Evolutionary conservation across 192 early-diverging fungal genomes (phyloP).

Genomic region (Phlyctochytrium planicorne): DNA sequence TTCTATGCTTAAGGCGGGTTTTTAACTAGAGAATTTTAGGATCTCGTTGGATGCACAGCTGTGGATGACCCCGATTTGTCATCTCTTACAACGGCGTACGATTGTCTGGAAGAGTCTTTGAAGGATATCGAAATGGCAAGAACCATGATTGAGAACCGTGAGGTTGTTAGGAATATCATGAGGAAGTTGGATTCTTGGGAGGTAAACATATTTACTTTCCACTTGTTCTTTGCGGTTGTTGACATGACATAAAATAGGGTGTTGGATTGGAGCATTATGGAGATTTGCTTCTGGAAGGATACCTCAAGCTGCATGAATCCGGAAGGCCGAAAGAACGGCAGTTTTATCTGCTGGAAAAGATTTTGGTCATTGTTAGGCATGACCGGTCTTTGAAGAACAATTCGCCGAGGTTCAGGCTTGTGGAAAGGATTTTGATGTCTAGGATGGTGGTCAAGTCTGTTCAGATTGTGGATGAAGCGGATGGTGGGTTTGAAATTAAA

Average conservation of each 20-base stretch:
- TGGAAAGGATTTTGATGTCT: constrained; percentile 20
- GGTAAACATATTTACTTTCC: too few species aligned
- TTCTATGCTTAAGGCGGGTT: too few species aligned
- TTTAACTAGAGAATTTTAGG: too few species aligned
- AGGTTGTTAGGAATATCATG: constrained; percentile 21
- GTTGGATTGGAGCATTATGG: constrained; percentile 29
- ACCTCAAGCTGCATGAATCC: constrained; percentile 29
- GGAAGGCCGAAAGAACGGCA: constrained; percentile 19
- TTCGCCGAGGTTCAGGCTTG: constrained; percentile 15
- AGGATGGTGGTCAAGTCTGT: constrained; percentile 7
- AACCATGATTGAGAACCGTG: constrained; percentile 23
- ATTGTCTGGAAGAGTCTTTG: constrained; percentile 9
- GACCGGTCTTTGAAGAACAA: constrained; percentile 9
- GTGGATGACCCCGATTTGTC: too few species aligned
- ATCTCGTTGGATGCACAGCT: too few species aligned
- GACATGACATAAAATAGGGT: constrained; percentile 4
- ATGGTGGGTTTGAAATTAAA: constrained; percentile 14
- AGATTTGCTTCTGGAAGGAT: constrained; percentile 28
- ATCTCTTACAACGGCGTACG: too few species aligned
- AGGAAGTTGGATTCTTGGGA: constrained; percentile 32
- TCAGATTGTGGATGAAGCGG: constrained; percentile 3
- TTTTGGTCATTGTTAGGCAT: constrained; percentile 30
- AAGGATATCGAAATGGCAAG: constrained; percentile 21
- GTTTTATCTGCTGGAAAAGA: constrained; percentile 33
- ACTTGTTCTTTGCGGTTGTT: too few species aligned